phyloP scores from a whole-genome alignment of 2,329 filamentous ascomycete genomes.

The Alternaria infectoria region DNA sequence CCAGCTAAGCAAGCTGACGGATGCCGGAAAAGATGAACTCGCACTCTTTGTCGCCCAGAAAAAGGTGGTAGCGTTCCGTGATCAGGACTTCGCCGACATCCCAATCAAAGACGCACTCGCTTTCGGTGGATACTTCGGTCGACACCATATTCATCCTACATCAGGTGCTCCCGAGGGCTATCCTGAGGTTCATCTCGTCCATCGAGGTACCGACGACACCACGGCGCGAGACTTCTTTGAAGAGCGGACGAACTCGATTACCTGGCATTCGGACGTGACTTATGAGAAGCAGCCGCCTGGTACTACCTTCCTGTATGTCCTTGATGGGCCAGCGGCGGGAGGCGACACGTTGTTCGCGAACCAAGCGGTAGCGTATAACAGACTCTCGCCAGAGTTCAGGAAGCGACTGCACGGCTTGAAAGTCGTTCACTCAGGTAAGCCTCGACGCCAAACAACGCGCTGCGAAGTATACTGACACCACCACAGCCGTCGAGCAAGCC shows the following conservation, averaged over 20 bases:
- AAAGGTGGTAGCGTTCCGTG: conserved; percentile 77
- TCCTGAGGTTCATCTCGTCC: conserved; percentile 79
- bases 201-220: conserved; percentile 71
- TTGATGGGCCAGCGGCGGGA: conserved; percentile 80
- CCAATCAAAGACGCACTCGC: conserved; percentile 73
- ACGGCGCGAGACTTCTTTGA: conserved; percentile 67
- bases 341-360: conserved; percentile 87
- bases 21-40: conserved; percentile 76
- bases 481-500: conserved; percentile 71
- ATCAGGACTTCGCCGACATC: conserved; percentile 71
- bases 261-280: conserved; percentile 88
- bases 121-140: conserved; percentile 77
- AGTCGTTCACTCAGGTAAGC: conserved; percentile 76
- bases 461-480: conserved; percentile 2
- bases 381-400: conserved; percentile 79
- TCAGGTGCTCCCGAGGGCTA: conserved; percentile 75
- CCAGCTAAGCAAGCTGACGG: conserved; percentile 71
- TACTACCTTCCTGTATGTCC: conserved; percentile 85
- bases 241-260: conserved; percentile 77
- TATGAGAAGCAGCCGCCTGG: conserved; percentile 89
- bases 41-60: conserved; percentile 76
- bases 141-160: conserved; percentile 81
- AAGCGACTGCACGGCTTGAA: conserved; percentile 80
- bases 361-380: conserved; percentile 78
- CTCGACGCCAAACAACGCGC: not conserved